These are phyloP conservation scores for Cercophora sp. DNA, from an alignment of 495 filamentous ascomycete genomes.

Conservation along the genomic window DNA sequence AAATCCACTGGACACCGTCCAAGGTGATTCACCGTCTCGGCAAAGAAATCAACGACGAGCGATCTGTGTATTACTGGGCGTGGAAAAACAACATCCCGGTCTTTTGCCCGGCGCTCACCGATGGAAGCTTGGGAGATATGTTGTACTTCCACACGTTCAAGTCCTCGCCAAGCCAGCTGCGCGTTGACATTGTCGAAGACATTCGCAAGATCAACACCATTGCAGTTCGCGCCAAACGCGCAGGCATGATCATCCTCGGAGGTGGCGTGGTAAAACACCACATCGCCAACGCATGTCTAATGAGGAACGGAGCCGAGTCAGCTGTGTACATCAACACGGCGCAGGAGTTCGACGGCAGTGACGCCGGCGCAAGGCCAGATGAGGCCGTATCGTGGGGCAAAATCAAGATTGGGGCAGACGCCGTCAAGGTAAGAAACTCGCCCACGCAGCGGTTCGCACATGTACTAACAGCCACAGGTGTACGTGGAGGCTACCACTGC, in stretches of 20 bases:
- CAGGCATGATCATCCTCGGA: constrained; percentile 91
- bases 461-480: constrained; percentile 49
- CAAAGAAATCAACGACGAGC: constrained; percentile 85
- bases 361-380: constrained; percentile 92
- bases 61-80: constrained; percentile 90
- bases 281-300: constrained; percentile 93
- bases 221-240: constrained; percentile 73
- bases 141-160: constrained; percentile 95
- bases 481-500: constrained; percentile 89
- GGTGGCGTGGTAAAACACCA: constrained; percentile 95
- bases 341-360: constrained; percentile 94
- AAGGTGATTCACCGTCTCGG: constrained; percentile 83
- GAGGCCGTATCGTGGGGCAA: constrained; percentile 99
- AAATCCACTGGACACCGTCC: constrained; percentile 84
- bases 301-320: constrained; percentile 94
- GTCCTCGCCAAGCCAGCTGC: constrained; percentile 68
- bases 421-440: constrained; percentile 74
- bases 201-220: constrained; percentile 87
- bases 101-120: constrained; percentile 93
- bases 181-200: constrained; percentile 85
- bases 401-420: constrained; percentile 80
- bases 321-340: constrained; percentile 97
- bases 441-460: too few relatives aligned
- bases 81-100: constrained; percentile 90
- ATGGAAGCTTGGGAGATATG: constrained; percentile 95